Base-by-base conservation (phyloP, 2,329 filamentous ascomycete species). In the Trichophyton rubrum region DNA sequence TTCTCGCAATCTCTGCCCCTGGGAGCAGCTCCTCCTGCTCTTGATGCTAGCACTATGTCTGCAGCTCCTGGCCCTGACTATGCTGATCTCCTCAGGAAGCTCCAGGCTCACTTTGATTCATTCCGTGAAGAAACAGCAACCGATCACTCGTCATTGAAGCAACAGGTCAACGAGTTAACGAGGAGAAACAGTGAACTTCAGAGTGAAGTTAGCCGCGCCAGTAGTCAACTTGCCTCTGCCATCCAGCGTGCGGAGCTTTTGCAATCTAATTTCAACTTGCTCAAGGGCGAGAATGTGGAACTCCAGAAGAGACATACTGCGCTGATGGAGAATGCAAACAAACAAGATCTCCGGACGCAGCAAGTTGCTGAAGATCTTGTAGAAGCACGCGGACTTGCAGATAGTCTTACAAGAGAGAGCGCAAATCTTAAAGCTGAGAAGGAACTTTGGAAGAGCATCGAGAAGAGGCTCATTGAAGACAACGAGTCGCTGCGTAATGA, bases 381-480 rank as follows among this genome's bases (percentile, higher is more conserved):
- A 8, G 93, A 96, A 71, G 85, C 88, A 3, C 87, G 86, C 70
- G 87, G 87, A 35, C 76, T 92, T 59, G 79, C 88, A 2, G 92
- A 99, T 69, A 91, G 90, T 68, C 82, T 96, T 73, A 87, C 90
- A 59, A 90, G 90, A 65, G 93, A 99, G 71, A 90, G 86, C 59
- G 86, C 90, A 15, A 96, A 97, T 69, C 82, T 96, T 38, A 96
- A 95, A 72, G 91, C 92, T 0, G 92, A 97, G 73, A 96, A 96
- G 75, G 88, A 90, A 41, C 80, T 99, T 8, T 96, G 89, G 88
- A 95, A 93, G 76, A 89, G 87, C 60, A 95, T 96, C 38, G 91
- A 97, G 71, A 86, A 88, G 64, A 85, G 95, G 59, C 79, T 97
- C 49, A 87, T 84, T 64, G 89, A 93, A 67, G 91, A 97, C 69